Percentiles rank a stretch among this genome's conserved stretches.
These are phyloP conservation scores for Syzygium malaccense DNA, from an alignment of 441 rosid genomes.

Conservation along the genomic window DNA sequence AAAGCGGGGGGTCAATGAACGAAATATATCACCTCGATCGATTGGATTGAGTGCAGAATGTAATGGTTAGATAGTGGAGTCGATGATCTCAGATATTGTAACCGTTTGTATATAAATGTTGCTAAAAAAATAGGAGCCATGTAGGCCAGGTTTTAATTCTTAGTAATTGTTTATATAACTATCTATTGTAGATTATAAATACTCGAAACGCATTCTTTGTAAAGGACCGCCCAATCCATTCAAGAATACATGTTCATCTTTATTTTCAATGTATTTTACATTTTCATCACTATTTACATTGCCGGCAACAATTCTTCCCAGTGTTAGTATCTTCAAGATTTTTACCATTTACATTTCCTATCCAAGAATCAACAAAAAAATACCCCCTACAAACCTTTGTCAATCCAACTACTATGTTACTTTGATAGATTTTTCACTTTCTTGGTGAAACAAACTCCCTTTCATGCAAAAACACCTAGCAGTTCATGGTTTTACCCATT, in stretches of 20 bases:
- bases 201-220: not conserved
- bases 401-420: not conserved
- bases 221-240: not conserved
- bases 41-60: not conserved
- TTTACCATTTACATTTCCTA: not conserved
- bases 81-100: not conserved
- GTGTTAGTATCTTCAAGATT: not conserved
- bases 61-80: not conserved
- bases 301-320: not conserved
- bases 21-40: not conserved
- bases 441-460: not conserved
- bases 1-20: not conserved
- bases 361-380: not conserved
- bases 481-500: not conserved
- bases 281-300: not conserved
- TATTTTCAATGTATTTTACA: not conserved
- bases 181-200: not conserved
- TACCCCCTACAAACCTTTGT: not conserved
- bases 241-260: not conserved
- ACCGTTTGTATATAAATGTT: not conserved
- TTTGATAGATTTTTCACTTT: not conserved
- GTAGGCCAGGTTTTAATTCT: not conserved
- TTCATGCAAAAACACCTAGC: not conserved
- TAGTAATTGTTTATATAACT: not conserved
- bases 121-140: not conserved